Evolutionary conservation across 1,284 basidiomycete genomes (phyloP), one percentile per base, ranked within the genome.

Genomic region (Ceratobasidium sp.): DNA sequence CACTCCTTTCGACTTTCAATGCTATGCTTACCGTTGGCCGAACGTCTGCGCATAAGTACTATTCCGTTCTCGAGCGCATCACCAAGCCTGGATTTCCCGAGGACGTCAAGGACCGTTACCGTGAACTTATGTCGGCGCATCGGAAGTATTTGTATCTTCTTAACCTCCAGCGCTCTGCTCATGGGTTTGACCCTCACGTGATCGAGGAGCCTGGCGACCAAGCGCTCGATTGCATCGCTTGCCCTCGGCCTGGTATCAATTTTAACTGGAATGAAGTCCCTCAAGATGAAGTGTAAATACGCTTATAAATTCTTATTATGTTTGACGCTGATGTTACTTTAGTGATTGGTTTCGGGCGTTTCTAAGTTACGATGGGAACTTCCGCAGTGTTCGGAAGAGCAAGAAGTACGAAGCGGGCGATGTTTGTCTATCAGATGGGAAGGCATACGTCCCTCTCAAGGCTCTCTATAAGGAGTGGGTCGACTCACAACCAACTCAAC

Each of bases 341-440:
- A 33, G 33, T 33, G 33, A 2, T 4, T 72, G 40, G 53, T 72
- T 60, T 23, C 53, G 33, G 12, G 42, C 51, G 4, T 44, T 40
- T 20, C 10, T 75, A 15, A 58, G 51, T 40, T 75, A 58, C 42
- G 71, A 75, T 39, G 71, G 71, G 0, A 75, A 63, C 20, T 49
- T 53, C 10, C 44, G 58, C 4, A 63, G 42, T 23, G 26, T 63
- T 0, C 60, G 71, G 20, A 75, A 75, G 60, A 26, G 7, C 13
- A 75, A 75, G 58, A 46, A 51, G n/a, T 5, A 53, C 10, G 58
- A 63, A 26, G 9, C 7, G 2, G 42, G 46, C 6, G 60, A 75
- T 26, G 3, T 75, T 6, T 75, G 71, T 33, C 53, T 75, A 0
- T 58, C 71, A 0, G 58, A 63, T 26, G 33, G 49, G 7, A 26